phyloP scores from a whole-genome alignment of 2,329 filamentous ascomycete genomes.

The Venturia nashicola region DNA sequence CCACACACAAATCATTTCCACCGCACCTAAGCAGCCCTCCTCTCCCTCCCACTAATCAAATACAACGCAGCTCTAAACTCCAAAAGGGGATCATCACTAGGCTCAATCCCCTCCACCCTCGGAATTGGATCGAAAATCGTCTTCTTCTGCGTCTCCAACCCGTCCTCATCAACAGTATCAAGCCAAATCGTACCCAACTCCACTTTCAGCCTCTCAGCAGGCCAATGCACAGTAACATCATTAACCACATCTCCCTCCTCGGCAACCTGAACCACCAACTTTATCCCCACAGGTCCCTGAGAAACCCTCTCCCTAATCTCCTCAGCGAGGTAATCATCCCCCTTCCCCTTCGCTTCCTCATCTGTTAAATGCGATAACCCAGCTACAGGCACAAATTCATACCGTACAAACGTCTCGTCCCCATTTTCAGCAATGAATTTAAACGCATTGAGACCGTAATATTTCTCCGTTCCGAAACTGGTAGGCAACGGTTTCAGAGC shows the following conservation, averaged over 20 bases:
- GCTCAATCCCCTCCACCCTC: conserved; percentile 39
- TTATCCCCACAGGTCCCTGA: conserved; percentile 30
- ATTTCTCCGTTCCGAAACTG: conserved; percentile 37
- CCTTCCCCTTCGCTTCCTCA: conserved; percentile 26
- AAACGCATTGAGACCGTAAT: conserved; percentile 38
- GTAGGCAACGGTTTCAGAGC: conserved; percentile 37
- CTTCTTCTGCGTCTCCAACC: conserved; percentile 36
- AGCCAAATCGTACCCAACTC: conserved; percentile 39
- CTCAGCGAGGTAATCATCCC: conserved; percentile 35
- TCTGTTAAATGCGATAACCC: conserved; percentile 29
- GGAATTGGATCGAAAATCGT: conserved; percentile 49
- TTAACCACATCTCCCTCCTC: conserved; percentile 35
- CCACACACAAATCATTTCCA: too few relatives aligned
- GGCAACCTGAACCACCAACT: conserved; percentile 38
- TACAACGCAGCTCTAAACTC: conserved; percentile 45
- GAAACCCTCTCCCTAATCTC: conserved; percentile 30
- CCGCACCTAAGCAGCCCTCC: conserved; percentile 28
- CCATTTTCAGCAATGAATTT: conserved; percentile 30
- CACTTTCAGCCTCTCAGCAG: conserved; percentile 36
- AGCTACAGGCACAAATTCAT: conserved; percentile 34
- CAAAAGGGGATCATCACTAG: conserved; percentile 42
- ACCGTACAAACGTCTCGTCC: conserved; percentile 35
- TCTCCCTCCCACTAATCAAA: conserved; percentile 41
- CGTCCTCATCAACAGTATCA: conserved; percentile 26
- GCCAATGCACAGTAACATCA: conserved; percentile 41